phyloP scores from a whole-genome alignment of 2,329 filamentous ascomycete species.

The Trichoderma sp. region DNA sequence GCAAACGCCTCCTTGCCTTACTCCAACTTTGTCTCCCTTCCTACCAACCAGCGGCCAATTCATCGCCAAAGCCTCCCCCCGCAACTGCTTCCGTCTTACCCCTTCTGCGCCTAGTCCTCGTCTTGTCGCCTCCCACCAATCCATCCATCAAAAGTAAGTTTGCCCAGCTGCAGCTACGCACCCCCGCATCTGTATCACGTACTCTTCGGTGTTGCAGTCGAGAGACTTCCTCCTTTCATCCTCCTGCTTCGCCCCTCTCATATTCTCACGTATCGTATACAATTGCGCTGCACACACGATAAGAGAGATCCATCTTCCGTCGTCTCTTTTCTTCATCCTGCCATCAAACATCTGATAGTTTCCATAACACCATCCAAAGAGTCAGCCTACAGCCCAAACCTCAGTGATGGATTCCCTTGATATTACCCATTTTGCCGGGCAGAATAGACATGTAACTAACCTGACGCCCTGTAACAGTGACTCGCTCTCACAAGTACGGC shows the following conservation, averaged over 20 bases:
- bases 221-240: slow-evolving; percentile 3
- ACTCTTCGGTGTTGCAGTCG: background rate
- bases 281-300: slow-evolving; percentile 6
- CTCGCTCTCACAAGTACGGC: slow-evolving; percentile 94
- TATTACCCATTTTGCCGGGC: background rate
- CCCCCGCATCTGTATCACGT: slow-evolving; percentile 20
- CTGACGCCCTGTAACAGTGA: slow-evolving; percentile 67
- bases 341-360: slow-evolving; percentile 8
- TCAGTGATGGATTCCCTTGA: background rate
- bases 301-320: background rate
- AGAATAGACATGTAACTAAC: slow-evolving; percentile 9
- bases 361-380: slow-evolving; percentile 1
- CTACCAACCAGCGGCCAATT: slow-evolving; percentile 5
- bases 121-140: slow-evolving; percentile 22
- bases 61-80: slow-evolving; percentile 11
- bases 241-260: background rate
- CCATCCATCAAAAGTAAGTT: slow-evolving; percentile 30
- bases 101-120: slow-evolving; percentile 11
- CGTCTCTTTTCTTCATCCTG: background rate
- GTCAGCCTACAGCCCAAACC: slow-evolving; percentile 1
- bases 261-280: background rate
- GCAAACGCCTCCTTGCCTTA: slow-evolving; percentile 27
- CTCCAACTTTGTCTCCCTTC: slow-evolving; percentile 21
- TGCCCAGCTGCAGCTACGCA: slow-evolving; percentile 22
- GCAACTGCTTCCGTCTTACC: slow-evolving; percentile 22